phyloP scores from a whole-genome alignment of 176 grass and related monocot genomes.

The Triticum urartu region DNA sequence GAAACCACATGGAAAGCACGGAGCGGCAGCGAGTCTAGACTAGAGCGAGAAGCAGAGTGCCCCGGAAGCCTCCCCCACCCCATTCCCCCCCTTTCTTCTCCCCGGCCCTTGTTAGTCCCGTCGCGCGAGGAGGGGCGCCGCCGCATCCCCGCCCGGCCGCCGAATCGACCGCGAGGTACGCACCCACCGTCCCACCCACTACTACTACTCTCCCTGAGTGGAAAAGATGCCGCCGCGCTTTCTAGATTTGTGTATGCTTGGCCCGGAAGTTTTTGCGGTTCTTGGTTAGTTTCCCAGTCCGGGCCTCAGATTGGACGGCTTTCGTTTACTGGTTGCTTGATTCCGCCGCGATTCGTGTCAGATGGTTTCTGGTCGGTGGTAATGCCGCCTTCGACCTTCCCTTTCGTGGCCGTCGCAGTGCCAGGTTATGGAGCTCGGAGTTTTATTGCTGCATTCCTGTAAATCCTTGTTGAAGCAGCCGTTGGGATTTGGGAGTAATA shows the following conservation, averaged over 20 bases:
- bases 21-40: neutral
- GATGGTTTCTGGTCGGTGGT: neutral
- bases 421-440: neutral
- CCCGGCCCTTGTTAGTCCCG: slow-evolving; percentile 1
- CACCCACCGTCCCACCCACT: neutral
- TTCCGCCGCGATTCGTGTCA: neutral
- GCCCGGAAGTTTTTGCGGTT: neutral
- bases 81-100: neutral
- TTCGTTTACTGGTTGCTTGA: neutral
- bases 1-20: slow-evolving; percentile 23
- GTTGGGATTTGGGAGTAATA: neutral
- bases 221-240: neutral
- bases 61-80: slow-evolving; percentile 10
- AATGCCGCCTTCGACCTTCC: slow-evolving; percentile 10
- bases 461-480: neutral
- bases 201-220: neutral
- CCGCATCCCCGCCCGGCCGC: neutral
- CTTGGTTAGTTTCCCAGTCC: neutral
- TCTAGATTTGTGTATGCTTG: neutral
- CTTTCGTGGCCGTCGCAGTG: neutral
- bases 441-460: neutral
- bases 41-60: slow-evolving; percentile 34
- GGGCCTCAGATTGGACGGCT: neutral
- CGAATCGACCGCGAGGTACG: slow-evolving; percentile 27
- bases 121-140: neutral